These are phyloP conservation scores for Russula dissimulans DNA, from an alignment of 768 basidiomycete genomes.

Conservation along the genomic window DNA sequence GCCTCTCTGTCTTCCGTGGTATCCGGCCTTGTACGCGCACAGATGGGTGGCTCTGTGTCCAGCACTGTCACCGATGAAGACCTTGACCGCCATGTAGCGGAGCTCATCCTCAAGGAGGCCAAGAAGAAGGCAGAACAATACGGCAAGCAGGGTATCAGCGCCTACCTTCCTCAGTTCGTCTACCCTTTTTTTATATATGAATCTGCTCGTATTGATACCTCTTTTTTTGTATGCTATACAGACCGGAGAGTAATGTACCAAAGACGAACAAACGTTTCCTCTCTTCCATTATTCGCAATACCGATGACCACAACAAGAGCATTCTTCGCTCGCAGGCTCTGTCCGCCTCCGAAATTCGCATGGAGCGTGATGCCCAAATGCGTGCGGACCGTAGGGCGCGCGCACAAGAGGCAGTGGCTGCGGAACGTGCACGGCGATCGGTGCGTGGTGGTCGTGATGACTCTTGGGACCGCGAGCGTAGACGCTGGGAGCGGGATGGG, in stretches of 20 bases:
- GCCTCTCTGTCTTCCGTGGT: constrained; percentile 77
- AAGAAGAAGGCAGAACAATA: constrained; percentile 84
- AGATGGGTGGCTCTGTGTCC: constrained; percentile 59
- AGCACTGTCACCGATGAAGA: constrained; percentile 65
- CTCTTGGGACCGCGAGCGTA: constrained; percentile 39
- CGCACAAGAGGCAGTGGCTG: constrained; percentile 69
- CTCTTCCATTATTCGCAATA: constrained; percentile 79
- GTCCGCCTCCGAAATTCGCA: constrained; percentile 66
- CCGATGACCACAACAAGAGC: constrained; percentile 92
- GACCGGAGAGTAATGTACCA: constrained; percentile 63
- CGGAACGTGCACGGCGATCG: constrained; percentile 44
- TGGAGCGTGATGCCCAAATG: constrained; percentile 57
- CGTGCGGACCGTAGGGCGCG: constrained; percentile 50
- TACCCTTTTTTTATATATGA: not conserved
- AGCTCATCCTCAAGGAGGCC: constrained; percentile 86
- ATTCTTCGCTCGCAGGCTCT: constrained; percentile 63
- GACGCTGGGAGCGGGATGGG: constrained; percentile 41
- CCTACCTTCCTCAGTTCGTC: constrained; percentile 57
- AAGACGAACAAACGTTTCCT: constrained; percentile 78
- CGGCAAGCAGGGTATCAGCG: constrained; percentile 64
- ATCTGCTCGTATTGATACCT: not conserved
- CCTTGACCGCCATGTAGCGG: constrained; percentile 85
- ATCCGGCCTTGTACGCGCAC: constrained; percentile 67
- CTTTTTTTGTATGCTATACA: constrained; percentile 23
- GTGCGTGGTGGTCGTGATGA: constrained; percentile 32